Percentiles rank a stretch among this genome's conserved stretches.
phyloP scores from a whole-genome alignment of 768 basidiomycete species.

The Auricularia auricula-judae region DNA sequence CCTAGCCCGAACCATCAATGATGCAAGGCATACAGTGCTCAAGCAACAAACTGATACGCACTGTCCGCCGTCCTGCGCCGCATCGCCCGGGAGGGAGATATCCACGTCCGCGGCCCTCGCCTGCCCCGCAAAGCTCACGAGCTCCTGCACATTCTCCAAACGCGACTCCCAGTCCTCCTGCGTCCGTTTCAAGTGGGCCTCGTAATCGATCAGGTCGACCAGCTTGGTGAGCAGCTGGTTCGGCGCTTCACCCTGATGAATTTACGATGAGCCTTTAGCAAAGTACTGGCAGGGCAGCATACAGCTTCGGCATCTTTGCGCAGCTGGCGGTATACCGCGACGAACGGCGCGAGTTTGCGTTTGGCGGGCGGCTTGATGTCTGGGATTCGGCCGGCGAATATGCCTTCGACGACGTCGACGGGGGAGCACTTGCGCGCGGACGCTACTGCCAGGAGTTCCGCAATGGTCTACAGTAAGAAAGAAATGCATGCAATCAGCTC shows the following conservation, averaged over 20 bases:
- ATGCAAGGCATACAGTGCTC: not conserved
- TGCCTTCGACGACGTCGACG: constrained; percentile 49
- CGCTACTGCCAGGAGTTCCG: constrained; percentile 45
- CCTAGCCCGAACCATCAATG: constrained; percentile 13
- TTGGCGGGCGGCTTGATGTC: constrained; percentile 60
- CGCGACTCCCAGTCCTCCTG: constrained; percentile 65
- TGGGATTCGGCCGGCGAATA: constrained; percentile 46
- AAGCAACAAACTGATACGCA: not conserved
- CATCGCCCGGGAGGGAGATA: constrained; percentile 3
- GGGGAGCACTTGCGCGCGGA: constrained; percentile 40
- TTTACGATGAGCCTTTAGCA: not conserved
- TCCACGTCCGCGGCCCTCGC: constrained; percentile 16
- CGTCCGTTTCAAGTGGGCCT: constrained; percentile 55
- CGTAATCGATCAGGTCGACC: constrained; percentile 48
- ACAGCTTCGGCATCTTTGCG: constrained; percentile 46
- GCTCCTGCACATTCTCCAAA: constrained; percentile 81
- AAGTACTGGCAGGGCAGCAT: constrained; percentile 7
- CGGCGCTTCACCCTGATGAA: constrained; percentile 43
- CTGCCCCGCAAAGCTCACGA: constrained; percentile 68
- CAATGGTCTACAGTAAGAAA: constrained; percentile 36
- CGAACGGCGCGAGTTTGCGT: constrained; percentile 50
- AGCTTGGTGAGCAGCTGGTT: constrained; percentile 51
- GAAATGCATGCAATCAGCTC: too few relatives aligned
- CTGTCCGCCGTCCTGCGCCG: not conserved
- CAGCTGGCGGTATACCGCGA: constrained; percentile 42